Evolutionary conservation across 495 filamentous ascomycete genomes (phyloP), one percentile per base, ranked within the genome.

Genomic region (Haplographium delicatum): DNA sequence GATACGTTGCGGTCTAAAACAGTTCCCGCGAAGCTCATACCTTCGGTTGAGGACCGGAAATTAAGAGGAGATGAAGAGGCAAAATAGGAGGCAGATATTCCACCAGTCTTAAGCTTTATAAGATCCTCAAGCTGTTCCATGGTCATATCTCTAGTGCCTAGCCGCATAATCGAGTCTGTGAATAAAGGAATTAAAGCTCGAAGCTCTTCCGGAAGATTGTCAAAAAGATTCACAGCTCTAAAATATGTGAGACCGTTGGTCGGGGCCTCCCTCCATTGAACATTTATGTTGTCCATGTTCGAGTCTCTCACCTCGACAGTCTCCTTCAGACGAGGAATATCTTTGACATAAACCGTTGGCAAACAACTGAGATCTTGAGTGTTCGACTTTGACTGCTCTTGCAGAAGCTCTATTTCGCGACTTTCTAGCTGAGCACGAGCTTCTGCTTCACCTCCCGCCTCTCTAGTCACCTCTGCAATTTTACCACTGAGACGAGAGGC

Each of bases 231-330:
- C 63, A 96, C 75, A 6, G 89, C 91, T 60, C 88, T 84, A 69
- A 98, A 95, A 65, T 98, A 98, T 1, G 94, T 97, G 43, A 98
- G 66, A 2, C 93, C 93, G 61, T 98, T 97, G 1, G 93, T 98
- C 26, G 86, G 86, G 11, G 91, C 88, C 62, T 90, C 88, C 37
- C 86, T 84, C 88, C 90, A 94, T 46, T 96, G 86, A 23, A 96
- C 79, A 27, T 84, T 82, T 19, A 84, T 75, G 35, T 79, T 73
- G 25, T 80, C 78, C 13, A 86, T 63, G n/a, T 68, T 71, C 20
- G 82, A 83, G 53, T 90, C 78, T 31, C 84, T 76, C 24, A 95
- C 60, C 40, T 80, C 67, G 42, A 85, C 83, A 35, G 69, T 76
- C 56, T 89, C 85, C 59, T 86, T 87, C 56, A 82, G 65, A 20